Evolutionary conservation across 2,329 filamentous ascomycete species (phyloP).

Genomic region (Fusarium dimerum): DNA sequence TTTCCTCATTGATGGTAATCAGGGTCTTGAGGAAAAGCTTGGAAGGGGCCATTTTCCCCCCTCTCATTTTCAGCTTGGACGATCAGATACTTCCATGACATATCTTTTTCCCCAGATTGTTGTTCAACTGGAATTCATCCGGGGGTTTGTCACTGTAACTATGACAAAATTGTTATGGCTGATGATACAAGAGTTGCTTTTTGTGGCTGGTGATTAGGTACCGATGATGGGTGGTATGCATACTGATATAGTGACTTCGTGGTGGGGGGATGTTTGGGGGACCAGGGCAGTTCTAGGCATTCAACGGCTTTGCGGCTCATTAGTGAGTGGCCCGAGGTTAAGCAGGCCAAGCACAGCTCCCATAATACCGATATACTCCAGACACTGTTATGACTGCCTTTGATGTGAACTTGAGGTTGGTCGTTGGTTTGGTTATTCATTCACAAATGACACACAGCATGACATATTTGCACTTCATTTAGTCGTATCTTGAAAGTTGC

Average conservation of each 20-base stretch:
- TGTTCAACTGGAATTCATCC: too few species aligned
- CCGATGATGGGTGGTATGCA: too few species aligned
- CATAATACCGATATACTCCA: neutral
- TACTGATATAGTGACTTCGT: too few species aligned
- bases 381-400: neutral
- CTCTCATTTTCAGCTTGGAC: neutral
- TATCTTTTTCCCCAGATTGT: neutral
- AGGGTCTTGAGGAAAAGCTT: constrained; percentile 5
- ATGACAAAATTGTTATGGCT: too few species aligned
- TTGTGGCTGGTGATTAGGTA: too few species aligned
- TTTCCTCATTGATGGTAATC: constrained; percentile 5
- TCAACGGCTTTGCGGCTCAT: neutral
- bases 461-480: neutral
- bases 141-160: too few species aligned
- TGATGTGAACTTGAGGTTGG: neutral
- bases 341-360: neutral
- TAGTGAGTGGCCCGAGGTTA: neutral
- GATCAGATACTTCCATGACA: neutral
- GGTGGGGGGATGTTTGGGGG: too few species aligned
- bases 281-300: neutral
- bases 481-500: constrained; percentile 7
- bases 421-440: neutral
- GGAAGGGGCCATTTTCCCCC: neutral
- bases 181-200: too few species aligned
- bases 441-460: neutral